Percentiles rank a stretch among this genome's conserved stretches.
These are phyloP conservation scores for peach (Prunus persica) DNA, from an alignment of 306 rosid genomes.

Conservation along the genomic window DNA sequence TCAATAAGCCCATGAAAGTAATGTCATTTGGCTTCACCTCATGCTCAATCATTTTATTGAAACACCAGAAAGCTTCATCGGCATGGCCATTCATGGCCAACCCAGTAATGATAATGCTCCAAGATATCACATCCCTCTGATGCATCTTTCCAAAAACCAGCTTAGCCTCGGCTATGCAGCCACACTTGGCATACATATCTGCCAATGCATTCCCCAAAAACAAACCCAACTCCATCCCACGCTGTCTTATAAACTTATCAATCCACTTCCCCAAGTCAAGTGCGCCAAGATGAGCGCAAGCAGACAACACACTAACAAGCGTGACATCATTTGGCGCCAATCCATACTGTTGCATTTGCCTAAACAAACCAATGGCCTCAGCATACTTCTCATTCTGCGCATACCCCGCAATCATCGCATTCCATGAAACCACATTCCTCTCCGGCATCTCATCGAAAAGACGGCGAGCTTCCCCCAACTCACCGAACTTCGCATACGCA, in stretches of 20 bases:
- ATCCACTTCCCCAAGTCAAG: slow-evolving; percentile 44
- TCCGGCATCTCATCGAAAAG: slow-evolving; percentile 32
- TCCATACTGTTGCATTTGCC: slow-evolving; percentile 29
- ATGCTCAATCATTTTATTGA: slow-evolving; percentile 25
- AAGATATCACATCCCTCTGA: slow-evolving; percentile 40
- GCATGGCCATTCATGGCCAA: slow-evolving; percentile 42
- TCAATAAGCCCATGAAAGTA: slow-evolving; percentile 37
- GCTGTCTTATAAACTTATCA: slow-evolving; percentile 26
- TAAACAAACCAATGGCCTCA: slow-evolving; percentile 32
- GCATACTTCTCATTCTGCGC: slow-evolving; percentile 36
- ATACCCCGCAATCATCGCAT: slow-evolving; percentile 35
- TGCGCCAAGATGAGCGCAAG: slow-evolving; percentile 43
- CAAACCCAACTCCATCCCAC: slow-evolving; percentile 19
- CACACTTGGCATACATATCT: slow-evolving; percentile 42
- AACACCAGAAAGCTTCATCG: slow-evolving; percentile 29
- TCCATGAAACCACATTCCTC: slow-evolving; percentile 40
- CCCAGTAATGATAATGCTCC: slow-evolving; percentile 42
- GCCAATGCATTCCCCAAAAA: slow-evolving; percentile 39
- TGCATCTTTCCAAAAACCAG: slow-evolving; percentile 23
- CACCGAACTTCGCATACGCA: slow-evolving; percentile 31
- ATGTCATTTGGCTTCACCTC: slow-evolving; percentile 33
- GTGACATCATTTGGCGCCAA: slow-evolving; percentile 28
- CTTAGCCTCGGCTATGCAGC: slow-evolving; percentile 33
- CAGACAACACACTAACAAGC: slow-evolving; percentile 34
- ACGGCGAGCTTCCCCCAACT: slow-evolving; percentile 22